Base-by-base conservation (phyloP, 768 basidiomycete genomes). In the Mycena latifolia region DNA sequence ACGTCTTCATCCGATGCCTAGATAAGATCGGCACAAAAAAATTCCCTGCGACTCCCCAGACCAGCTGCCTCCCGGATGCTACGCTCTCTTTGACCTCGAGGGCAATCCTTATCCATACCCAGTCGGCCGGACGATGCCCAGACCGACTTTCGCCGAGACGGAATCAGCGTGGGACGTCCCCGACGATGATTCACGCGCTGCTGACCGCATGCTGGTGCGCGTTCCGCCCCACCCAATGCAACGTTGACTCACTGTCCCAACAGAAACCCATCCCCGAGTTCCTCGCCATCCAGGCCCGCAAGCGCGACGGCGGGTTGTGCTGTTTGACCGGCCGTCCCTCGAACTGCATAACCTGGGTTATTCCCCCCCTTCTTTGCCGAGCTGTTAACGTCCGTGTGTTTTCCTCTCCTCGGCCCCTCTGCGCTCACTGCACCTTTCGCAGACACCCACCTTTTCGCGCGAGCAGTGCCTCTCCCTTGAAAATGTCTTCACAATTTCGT, bases 281-380 rank as follows among this genome's bases (percentile, higher is more conserved):
- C 0, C 63, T 65, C 20, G 63, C 35, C 55, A 56, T 2, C 41
- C 18, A 64, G 48, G 63, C 55, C 7, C 37, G 54, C 24, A 1
- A 48, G 31, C 61, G 61, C 43, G 61, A 62, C 45, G 11, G 27
- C n/a, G 61, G 61, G 4, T 24, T 55, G 35, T 55, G 61, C 37
- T 63, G 61, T 43, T 63, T 63, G 20, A 63, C 62, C 22, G 62
- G 62, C 39, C 55, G 55, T 15, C 48, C 62, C 37, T 63, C 62
- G n/a, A 15, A 52, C 47, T 43, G 14, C 24, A 12, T 63, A 24
- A 56, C 62, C 15, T 63, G 62, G 62, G n/a, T 63, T 14, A 63
- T 63, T 45, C 55, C 54, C 7, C 62, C 62, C 18, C 55, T 56
- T 31, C 39, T 63, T 25, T 43, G 28, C 2, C 47, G 28, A 5